Evolutionary conservation across 1,139 yeast genomes (phyloP), one percentile per base, ranked within the genome.

Genomic region (Hyphopichia khmerensis): DNA sequence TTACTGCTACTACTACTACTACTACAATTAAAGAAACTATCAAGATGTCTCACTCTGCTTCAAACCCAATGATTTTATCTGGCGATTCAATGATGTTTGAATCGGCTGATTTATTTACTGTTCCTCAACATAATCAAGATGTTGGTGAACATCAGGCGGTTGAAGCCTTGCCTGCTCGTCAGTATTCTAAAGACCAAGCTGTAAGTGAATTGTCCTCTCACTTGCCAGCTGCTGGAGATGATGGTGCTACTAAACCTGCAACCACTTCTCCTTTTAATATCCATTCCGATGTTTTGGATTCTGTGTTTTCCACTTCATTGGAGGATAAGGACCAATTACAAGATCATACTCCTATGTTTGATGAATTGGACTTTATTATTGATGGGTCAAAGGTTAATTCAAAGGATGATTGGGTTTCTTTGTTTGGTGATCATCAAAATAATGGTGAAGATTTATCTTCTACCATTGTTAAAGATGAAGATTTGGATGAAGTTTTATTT

Each of bases 301-400:
- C 86, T 13, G 80, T 83, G 40, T 82, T 84, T 57, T 69, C 75
- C 55, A 67, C 72, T 48, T 68, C 75, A 37, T 64, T 75, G 48
- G 76, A 70, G 48, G 72, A 63, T 41, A 51, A 59, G 41, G 68
- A 61, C 44, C 59, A 55, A 36, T 51, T 68, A 18, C 72, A 69
- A 40, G 74, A 74, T 44, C 70, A 77, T 38, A 74, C 85, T 55
- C 88, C 90, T 56, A 79, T 83, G 86, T 82, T 84, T 65, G 82
- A 72, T 50, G 80, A 78, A 44, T 69, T 72, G 49, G 78, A 72
- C 49, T 68, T 72, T 49, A 68, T 71, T 43, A 59, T 72, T 44
- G 77, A 72, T 45, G 76, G 78, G 43, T 62, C 68, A 43, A 74
- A 72, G 53, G 56, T 71, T 49, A 71, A 77, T 53, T 57, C 65